Evolutionary conservation across 2,329 filamentous ascomycete species (phyloP).

Genomic region (Pseudogymnoascus sp.): DNA sequence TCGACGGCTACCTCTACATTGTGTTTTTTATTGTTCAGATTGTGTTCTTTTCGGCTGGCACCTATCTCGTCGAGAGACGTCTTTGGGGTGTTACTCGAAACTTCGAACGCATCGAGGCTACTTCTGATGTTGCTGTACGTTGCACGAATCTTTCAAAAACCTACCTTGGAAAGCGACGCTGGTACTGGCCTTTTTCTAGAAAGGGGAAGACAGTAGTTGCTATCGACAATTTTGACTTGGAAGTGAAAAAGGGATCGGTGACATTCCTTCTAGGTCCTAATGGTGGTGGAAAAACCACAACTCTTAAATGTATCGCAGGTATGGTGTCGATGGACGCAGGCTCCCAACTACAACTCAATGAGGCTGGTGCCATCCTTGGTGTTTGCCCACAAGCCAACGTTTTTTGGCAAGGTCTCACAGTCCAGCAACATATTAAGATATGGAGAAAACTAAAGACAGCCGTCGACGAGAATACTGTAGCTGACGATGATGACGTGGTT

Average conservation of each 20-base stretch:
- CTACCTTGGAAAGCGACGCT: conserved; percentile 18
- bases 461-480: conserved; percentile 36
- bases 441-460: conserved; percentile 51
- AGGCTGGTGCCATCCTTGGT: conserved; percentile 22
- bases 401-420: conserved; percentile 56
- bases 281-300: conserved; percentile 57
- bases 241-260: conserved; percentile 52
- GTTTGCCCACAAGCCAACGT: conserved; percentile 31
- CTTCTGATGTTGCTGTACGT: conserved; percentile 22
- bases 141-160: conserved; percentile 21
- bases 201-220: conserved; percentile 42
- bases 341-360: conserved; percentile 26
- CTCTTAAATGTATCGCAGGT: conserved; percentile 55
- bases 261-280: conserved; percentile 58
- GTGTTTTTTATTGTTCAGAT: conserved; percentile 53
- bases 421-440: conserved; percentile 53
- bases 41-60: conserved; percentile 47
- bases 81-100: conserved; percentile 43
- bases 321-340: conserved; percentile 51
- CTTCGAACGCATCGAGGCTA: conserved; percentile 21
- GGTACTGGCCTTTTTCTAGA: conserved; percentile 22
- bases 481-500: conserved; percentile 41
- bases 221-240: conserved; percentile 48
- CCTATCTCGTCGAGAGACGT: conserved; percentile 48
- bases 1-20: conserved; percentile 48